Conservation (phyloP, 495 filamentous ascomycete genomes). For the Penicillium pancosmium region DNA sequence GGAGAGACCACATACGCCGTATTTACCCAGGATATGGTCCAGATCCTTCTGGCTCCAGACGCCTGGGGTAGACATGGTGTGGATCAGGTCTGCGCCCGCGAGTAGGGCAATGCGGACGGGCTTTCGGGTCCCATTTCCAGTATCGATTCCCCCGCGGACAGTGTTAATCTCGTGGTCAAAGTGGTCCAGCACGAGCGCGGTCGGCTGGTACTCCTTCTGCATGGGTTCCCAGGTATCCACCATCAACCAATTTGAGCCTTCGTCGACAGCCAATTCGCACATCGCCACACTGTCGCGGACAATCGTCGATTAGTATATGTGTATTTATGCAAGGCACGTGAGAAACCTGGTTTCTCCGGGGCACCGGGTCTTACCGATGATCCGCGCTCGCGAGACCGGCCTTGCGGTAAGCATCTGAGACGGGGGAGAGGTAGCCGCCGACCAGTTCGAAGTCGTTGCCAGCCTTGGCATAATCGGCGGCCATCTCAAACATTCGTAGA, state of each 20-base stretch:
- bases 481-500: slow-evolving; percentile 94
- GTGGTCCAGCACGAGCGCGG: slow-evolving; percentile 85
- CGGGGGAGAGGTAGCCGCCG: slow-evolving; percentile 78
- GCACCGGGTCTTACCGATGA: slow-evolving; percentile 57
- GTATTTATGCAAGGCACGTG: neutral
- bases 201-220: slow-evolving; percentile 82
- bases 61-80: slow-evolving; percentile 76
- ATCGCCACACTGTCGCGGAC: slow-evolving; percentile 47
- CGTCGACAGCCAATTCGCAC: slow-evolving; percentile 81
- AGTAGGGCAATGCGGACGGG: slow-evolving; percentile 72
- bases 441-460: slow-evolving; percentile 85
- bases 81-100: slow-evolving; percentile 81
- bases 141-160: slow-evolving; percentile 72
- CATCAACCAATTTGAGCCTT: slow-evolving; percentile 78
- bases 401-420: slow-evolving; percentile 90
- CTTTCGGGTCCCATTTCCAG: slow-evolving; percentile 59
- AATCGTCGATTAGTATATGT: neutral
- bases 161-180: slow-evolving; percentile 87
- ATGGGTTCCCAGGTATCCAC: slow-evolving; percentile 80
- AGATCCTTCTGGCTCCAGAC: slow-evolving; percentile 86
- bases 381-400: slow-evolving; percentile 75
- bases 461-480: slow-evolving; percentile 76
- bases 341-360: neutral
- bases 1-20: slow-evolving; percentile 56
- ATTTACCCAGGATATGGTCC: slow-evolving; percentile 82